Base-by-base conservation (phyloP, 345 rosid species). In the Passiflora organensis region DNA sequence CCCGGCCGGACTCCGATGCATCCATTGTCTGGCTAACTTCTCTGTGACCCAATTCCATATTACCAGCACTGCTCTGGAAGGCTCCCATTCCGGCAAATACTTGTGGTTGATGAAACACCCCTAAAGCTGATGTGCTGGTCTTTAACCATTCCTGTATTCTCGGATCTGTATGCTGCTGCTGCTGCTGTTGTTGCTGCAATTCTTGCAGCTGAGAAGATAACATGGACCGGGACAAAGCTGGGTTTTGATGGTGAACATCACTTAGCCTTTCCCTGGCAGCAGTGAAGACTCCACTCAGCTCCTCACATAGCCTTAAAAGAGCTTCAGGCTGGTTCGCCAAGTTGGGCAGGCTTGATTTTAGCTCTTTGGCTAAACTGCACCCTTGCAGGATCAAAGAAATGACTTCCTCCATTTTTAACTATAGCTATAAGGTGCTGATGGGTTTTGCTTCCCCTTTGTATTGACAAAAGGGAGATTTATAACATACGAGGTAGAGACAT, bases 341-440 rank as follows among this genome's bases (percentile, higher is more conserved):
- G 60, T 51, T 47, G 38, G 53, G 72, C 39, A 84, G 73, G 64
- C 39, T 74, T 6, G 75, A 47, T 65, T 82, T 84, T n/a, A 87
- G 80, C 1, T 71, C 78, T 21, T 56, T 66, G 12, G 80, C 87
- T 14, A 79, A 56, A 22, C 66, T 63, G 63, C 82, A 66, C 6
- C 87, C 96, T 0, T 58, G 69, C 19, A 69, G 69, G 53, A 87
- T 64, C 51, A 72, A 28, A 57, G 83, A 59, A 58, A 78, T 50
- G 5, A 62, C 47, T 16, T 76, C 85, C 52, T 74, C 78, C 82
- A 78, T 70, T 17, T 19, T 39, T 16, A 23, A 28, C 8, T 28
- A 28, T 8, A 28, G 34, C 34, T 28, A 28, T n/a, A n/a, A n/a
- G 25, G 6, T 24, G 24, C 18, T 41, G 18, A 32, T 51, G 34